Base-by-base conservation (phyloP, 805 yeast species). In the Metschnikowia koreensis region DNA sequence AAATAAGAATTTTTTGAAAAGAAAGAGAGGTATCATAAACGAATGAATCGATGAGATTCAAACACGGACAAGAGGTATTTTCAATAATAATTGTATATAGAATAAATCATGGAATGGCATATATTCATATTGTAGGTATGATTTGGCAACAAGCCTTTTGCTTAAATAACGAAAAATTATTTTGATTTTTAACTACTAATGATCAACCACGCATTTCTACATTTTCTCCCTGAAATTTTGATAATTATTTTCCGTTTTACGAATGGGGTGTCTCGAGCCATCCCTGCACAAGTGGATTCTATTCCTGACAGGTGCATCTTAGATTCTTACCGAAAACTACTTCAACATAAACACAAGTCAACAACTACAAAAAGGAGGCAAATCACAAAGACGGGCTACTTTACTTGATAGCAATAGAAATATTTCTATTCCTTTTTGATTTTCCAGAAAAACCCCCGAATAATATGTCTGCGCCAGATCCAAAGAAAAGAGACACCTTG, bases 401-500 rank as follows among this genome's bases (percentile, higher is more conserved):
- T 2, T 31, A 10, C 34, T 31, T 31, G 22, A 4, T 22, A 22
- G 4, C 2, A 3, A 22, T 22, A 22, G 4, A 22, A 22, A 22
- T 22, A 22, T 3, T 22, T 22, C 4, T 22, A 2, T 4, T 22
- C 4, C 22, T 22, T 22, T 22, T 22, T 22, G 22, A 22, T 4
- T 22, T 22, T 22, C 22, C 22, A 2, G 4, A 22, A 22, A 4
- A 22, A 22, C 2, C 22, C 22, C 13, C 46, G 17, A 8, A 1
- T 1, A 4, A 4, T 17, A 56, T 56, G 60, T 47, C 58, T 7
- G 54, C 52, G 15, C 55, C 54, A 13, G 38, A 42, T 41, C 39
- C 51, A 42, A 34, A 60, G 54, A 15, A 61, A 59, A 46, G 88
- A 60, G 82, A 80, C 52, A 62, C 76, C 7, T 70, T 68, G 38